Evolutionary conservation across 768 basidiomycete genomes (phyloP), one percentile per base, ranked within the genome.

Genomic region (Suillus plorans): DNA sequence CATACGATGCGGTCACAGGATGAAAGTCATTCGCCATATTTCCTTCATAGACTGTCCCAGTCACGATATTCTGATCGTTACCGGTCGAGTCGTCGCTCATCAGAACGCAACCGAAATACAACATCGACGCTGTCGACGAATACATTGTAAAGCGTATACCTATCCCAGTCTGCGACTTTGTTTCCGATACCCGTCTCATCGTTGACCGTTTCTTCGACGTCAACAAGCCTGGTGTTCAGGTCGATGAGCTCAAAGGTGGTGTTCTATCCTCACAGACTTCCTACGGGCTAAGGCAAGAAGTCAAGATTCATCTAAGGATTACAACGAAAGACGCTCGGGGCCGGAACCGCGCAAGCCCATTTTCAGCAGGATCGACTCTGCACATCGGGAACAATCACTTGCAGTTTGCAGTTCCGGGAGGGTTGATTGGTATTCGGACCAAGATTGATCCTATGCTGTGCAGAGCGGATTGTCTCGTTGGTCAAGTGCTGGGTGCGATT

Each of bases 151-250:
- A 5, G 31, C 31, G 31, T 5, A 31, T 31, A 31, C 31, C 31
- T 31, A 31, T 31, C 31, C 31, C 31, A 31, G 4, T 89, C 42
- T 92, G 97, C 65, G 92, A 99, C 82, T 99, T 99, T 79, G 85
- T 87, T 39, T 90, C 94, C 39, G 89, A 92, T 66, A 95, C 97
- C 0, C 89, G 90, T 41, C 89, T 99, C 69, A 99, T 99, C 76
- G 95, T 99, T 76, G 99, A 99, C 78, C 94, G 96, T 69, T 97
- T 95, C n/a, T 99, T 99, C 80, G 97, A 99, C 76, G 96, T 99
- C 76, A 99, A 99, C 85, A 31, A 31, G 79, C 97, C 97, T 13
- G 97, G 97, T 74, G 89, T 95, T 5, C 94, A 95, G 72, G 95
- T 99, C 4, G 25, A 97, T 70, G 97, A 99, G 55, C 85, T 99